These are phyloP conservation scores for Diaporthe sp. DNA, from an alignment of 2,329 filamentous ascomycete species.

Conservation along the genomic window DNA sequence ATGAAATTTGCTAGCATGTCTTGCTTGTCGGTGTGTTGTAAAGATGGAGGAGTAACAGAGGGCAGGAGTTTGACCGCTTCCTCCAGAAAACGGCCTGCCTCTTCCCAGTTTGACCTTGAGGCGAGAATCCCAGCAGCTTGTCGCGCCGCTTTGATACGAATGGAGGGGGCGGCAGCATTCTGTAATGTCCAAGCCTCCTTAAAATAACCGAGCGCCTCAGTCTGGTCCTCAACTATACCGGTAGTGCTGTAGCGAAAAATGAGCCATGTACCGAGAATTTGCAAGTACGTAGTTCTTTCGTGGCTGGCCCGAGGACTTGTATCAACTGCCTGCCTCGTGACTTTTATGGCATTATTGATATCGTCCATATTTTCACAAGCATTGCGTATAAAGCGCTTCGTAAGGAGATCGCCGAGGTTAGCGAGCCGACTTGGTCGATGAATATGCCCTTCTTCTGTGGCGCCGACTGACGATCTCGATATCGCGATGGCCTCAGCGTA, in stretches of 20 bases:
- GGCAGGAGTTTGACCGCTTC: not conserved
- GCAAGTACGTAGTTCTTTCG: not conserved
- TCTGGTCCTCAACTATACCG: not conserved
- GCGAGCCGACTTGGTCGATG: not conserved
- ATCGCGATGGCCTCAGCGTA: not conserved
- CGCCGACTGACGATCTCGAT: not conserved
- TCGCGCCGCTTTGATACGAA: not conserved
- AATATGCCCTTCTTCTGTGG: not conserved
- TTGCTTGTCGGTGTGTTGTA: not conserved
- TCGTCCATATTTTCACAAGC: not conserved
- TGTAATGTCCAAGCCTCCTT: not conserved
- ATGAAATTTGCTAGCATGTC: not conserved
- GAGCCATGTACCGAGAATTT: not conserved
- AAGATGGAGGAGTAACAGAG: not conserved
- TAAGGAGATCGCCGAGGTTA: not conserved
- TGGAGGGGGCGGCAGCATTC: not conserved
- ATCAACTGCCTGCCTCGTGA: not conserved
- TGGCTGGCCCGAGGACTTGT: not conserved
- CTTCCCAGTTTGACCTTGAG: not conserved
- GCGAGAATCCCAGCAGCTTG: not conserved
- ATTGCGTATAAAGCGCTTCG: not conserved
- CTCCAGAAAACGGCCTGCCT: not conserved
- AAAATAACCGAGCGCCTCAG: not conserved
- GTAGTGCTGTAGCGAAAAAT: not conserved
- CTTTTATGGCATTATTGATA: not conserved